Evolutionary conservation across 73 alveolate species (phyloP).

Genomic region (Paraurostyla sp.): DNA sequence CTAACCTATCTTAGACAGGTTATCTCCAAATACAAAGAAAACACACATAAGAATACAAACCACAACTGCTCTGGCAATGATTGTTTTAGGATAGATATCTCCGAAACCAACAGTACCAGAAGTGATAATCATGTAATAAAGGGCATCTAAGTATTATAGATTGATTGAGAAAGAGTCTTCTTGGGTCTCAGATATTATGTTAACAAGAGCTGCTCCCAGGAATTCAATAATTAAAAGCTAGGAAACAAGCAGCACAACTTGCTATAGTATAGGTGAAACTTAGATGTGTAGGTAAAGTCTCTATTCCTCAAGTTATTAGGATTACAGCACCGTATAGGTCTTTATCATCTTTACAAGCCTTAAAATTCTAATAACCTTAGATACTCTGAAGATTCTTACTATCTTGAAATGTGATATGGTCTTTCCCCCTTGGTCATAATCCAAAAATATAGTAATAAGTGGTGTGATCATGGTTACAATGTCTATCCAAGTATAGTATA

Average conservation of each 20-base stretch:
- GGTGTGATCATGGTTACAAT: conserved; percentile 23
- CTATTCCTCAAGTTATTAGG: conserved; percentile 15
- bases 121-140: conserved; percentile 21
- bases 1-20: conserved; percentile 27
- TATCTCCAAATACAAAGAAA: conserved; percentile 25
- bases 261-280: conserved; percentile 12
- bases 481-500: conserved; percentile 30
- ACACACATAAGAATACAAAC: conserved; percentile 14
- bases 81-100: conserved; percentile 27
- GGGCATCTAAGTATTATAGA: conserved; percentile 17
- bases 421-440: no score
- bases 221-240: not conserved
- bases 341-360: conserved; percentile 31
- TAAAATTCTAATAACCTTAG: conserved; percentile 31
- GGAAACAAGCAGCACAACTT: conserved; percentile 18
- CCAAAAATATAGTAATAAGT: not conserved
- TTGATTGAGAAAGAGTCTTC: conserved; percentile 15
- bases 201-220: conserved; percentile 33
- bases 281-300: not conserved
- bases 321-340: not conserved
- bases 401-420: not conserved
- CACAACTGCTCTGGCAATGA: conserved; percentile 21
- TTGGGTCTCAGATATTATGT: conserved; percentile 13
- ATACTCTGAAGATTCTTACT: not conserved
- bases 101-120: conserved; percentile 37